phyloP scores from a whole-genome alignment of 2,329 filamentous ascomycete genomes.

The Metarhizium guizhouense region DNA sequence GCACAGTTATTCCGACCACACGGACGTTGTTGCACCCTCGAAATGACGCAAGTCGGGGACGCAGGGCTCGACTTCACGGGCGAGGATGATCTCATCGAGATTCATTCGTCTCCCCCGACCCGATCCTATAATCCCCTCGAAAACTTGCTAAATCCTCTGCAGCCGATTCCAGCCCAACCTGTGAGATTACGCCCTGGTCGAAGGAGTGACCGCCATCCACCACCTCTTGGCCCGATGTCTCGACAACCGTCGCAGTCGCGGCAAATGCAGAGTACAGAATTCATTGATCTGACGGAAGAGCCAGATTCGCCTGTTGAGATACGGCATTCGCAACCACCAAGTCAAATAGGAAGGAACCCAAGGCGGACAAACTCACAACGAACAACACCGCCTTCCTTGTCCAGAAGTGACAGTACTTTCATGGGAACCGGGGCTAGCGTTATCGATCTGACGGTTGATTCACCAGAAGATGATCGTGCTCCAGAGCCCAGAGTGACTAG shows the following conservation, averaged over 20 bases:
- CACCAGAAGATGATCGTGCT: slow-evolving; percentile 23
- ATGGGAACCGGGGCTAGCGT: slow-evolving; percentile 25
- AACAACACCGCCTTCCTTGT: slow-evolving; percentile 31
- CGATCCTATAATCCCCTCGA: slow-evolving; percentile 3
- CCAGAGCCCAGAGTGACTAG: slow-evolving; percentile 3
- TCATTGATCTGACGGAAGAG: slow-evolving; percentile 43
- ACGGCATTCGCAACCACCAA: slow-evolving; percentile 18
- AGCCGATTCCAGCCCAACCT: neutral
- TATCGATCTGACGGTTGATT: slow-evolving; percentile 46
- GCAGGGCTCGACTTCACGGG: slow-evolving; percentile 8
- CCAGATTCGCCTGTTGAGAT: slow-evolving; percentile 36
- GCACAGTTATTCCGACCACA: neutral
- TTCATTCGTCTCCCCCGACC: slow-evolving; percentile 14
- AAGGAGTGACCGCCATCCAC: neutral
- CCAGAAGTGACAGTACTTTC: slow-evolving; percentile 36
- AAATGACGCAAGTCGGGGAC: slow-evolving; percentile 11
- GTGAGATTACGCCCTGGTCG: neutral
- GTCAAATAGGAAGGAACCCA: slow-evolving; percentile 23
- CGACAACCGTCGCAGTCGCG: neutral
- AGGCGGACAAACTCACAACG: slow-evolving; percentile 32
- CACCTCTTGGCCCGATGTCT: neutral
- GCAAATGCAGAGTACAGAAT: slow-evolving; percentile 13
- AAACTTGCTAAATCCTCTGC: slow-evolving; percentile 7
- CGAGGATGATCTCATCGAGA: slow-evolving; percentile 26
- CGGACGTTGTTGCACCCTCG: neutral